A percentile compares a stretch with the other conserved stretches of the same genome.
These are phyloP conservation scores for Trichoderma asperelloides DNA, from an alignment of 495 filamentous ascomycete genomes.

Conservation along the genomic window DNA sequence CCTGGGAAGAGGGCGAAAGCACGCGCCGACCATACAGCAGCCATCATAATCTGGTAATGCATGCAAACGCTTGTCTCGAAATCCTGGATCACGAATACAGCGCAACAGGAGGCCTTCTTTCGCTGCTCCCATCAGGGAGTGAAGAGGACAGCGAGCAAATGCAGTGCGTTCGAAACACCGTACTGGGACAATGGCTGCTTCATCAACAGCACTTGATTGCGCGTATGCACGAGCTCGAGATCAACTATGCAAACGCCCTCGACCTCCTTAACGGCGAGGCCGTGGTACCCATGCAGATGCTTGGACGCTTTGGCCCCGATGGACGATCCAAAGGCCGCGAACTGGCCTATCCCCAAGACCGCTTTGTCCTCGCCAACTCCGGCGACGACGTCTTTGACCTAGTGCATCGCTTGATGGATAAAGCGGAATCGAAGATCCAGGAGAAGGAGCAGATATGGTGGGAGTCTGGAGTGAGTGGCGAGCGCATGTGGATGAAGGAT, in stretches of 20 bases:
- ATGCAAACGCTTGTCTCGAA: constrained; percentile 45
- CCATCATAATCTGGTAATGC: constrained; percentile 39
- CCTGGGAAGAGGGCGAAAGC: constrained; percentile 3
- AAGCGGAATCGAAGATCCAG: constrained; percentile 27
- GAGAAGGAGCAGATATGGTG: constrained; percentile 18
- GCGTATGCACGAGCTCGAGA: constrained; percentile 44
- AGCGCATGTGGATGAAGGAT: constrained; percentile 17
- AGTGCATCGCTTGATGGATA: constrained; percentile 36
- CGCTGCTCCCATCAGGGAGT: constrained; percentile 32
- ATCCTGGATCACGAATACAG: constrained; percentile 45
- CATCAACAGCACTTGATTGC: constrained; percentile 36
- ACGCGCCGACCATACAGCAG: constrained; percentile 29
- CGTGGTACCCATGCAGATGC: constrained; percentile 32
- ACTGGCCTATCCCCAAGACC: constrained; percentile 40
- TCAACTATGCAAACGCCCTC: constrained; percentile 34
- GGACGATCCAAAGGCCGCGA: constrained; percentile 26
- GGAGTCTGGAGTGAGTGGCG: constrained; percentile 25
- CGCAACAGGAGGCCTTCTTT: constrained; percentile 39
- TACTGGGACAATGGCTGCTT: constrained; percentile 43
- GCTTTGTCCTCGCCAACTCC: constrained; percentile 42
- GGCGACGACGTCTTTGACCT: constrained; percentile 37
- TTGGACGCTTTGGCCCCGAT: constrained; percentile 26
- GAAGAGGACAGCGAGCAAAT: constrained; percentile 25
- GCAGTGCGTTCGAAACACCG: constrained; percentile 24
- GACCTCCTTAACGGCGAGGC: constrained; percentile 41